phyloP scores from a whole-genome alignment of 1,284 basidiomycete species.

The Ceraceosorus guamensis region DNA sequence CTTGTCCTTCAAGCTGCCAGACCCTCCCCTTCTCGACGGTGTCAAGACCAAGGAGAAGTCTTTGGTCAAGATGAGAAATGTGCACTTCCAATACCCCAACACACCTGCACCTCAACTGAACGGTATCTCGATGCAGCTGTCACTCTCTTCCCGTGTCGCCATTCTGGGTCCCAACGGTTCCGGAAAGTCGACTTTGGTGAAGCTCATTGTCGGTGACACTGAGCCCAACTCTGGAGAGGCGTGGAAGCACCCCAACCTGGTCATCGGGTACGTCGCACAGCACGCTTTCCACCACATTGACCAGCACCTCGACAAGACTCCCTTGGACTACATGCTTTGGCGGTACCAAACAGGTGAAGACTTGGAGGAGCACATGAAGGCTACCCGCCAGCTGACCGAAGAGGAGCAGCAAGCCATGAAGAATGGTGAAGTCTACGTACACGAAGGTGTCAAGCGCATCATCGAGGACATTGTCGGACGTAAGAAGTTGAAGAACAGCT shows the following conservation, averaged over 20 bases:
- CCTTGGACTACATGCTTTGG: conserved; percentile 49
- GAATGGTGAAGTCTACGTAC: conserved; percentile 45
- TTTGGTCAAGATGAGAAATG: conserved; percentile 48
- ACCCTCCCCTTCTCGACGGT: conserved; percentile 48
- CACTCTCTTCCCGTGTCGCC: conserved; percentile 48
- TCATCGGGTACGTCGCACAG: conserved; percentile 49
- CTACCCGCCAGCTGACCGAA: conserved; percentile 31
- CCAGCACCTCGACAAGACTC: conserved; percentile 49
- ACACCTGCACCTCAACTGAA: conserved; percentile 46
- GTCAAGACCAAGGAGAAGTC: conserved; percentile 50
- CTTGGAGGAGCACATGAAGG: conserved; percentile 48
- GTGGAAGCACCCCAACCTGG: conserved; percentile 49
- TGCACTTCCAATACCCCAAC: conserved; percentile 47
- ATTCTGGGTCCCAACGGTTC: conserved; percentile 48
- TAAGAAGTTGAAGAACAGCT: conserved; percentile 49
- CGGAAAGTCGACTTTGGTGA: conserved; percentile 48
- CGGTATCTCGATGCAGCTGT: conserved; percentile 47
- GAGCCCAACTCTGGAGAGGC: conserved; percentile 46
- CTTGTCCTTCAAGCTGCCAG: conserved; percentile 47
- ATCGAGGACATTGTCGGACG: conserved; percentile 46
- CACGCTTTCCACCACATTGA: conserved; percentile 50
- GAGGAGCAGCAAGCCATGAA: conserved; percentile 44
- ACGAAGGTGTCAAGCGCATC: conserved; percentile 47
- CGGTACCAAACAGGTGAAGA: conserved; percentile 50
- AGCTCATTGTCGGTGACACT: conserved; percentile 48